Evolutionary conservation across 768 basidiomycete species (phyloP), one percentile per base, ranked within the genome.

Genomic region (Mrakia blollopis): DNA sequence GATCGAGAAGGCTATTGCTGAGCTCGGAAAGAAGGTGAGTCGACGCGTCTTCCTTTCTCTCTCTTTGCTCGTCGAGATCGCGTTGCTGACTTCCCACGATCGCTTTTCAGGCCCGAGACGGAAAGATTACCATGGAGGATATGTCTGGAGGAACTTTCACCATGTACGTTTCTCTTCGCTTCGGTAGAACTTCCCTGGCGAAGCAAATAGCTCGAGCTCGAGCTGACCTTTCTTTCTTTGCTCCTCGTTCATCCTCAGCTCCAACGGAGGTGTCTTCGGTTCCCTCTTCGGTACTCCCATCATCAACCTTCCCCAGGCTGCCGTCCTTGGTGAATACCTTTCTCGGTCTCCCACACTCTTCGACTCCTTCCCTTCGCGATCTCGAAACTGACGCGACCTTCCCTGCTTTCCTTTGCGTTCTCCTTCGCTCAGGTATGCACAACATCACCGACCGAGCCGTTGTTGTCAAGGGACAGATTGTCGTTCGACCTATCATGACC

Each of bases 61-160:
- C 65, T 61, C 32, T 52, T 28, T n/a, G 3, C 9, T 5, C 61
- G n/a, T 62, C 32, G n/a, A 5, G 5, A 5, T 62, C 61, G 6
- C 5, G 5, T 37, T 25, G 47, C 61, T 39, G 32, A 35, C 44
- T 5, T 39, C 23, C 21, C 2, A 30, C 39, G n/a, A 68, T 57
- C 39, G 25, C 2, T 61, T 39, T 18, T 25, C 65, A 85, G 91
- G 96, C 95, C 32, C 87, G 91, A 76, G 95, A 98, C 83, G 89
- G 92, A 80, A 97, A 97, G 85, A 88, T 99, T 72, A 91, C 91
- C 28, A 87, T 99, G 74, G 96, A 99, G 84, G 96, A 99, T 84
- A 98, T 98, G 96, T 88, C 94, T 47, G 96, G 96, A 69, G 96
- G 96, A 69, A 90, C 93, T n/a, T 98, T 99, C 88, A 99, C 96